Conservation (phyloP, 371 early-diverging fungal species). For the Aphelidium insulamus region DNA sequence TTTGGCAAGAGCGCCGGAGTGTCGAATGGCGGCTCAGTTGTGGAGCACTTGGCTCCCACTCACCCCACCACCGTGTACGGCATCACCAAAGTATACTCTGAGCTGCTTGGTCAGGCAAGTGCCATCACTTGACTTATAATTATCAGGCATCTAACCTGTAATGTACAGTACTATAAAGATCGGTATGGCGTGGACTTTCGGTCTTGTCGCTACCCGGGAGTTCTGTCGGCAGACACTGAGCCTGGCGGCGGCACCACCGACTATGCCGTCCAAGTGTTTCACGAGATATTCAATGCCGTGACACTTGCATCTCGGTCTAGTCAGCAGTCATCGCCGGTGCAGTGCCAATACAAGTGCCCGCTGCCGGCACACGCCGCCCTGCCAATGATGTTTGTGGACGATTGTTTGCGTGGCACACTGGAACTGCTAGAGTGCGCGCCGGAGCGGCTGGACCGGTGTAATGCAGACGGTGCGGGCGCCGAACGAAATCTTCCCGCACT, state of each 20-base stretch:
- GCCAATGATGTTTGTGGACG: conserved; percentile 34
- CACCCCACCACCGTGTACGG: conserved; percentile 35
- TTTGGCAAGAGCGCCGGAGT: conserved; percentile 31
- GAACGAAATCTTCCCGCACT: no score
- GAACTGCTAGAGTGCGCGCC: conserved; percentile 21
- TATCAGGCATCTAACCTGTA: background rate
- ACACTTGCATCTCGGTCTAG: no score
- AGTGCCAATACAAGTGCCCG: conserved; percentile 23
- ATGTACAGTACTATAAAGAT: conserved; percentile 24
- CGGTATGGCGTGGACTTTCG: conserved; percentile 32
- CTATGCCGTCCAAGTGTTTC: conserved; percentile 36
- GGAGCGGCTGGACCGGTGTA: conserved; percentile 14
- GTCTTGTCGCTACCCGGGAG: conserved; percentile 29
- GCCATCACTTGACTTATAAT: background rate
- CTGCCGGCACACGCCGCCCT: conserved; percentile 18
- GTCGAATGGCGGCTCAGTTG: no score
- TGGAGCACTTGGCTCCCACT: conserved; percentile 28
- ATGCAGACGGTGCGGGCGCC: no score
- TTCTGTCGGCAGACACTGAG: conserved; percentile 26
- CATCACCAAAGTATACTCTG: conserved; percentile 31
- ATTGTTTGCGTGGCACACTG: conserved; percentile 28
- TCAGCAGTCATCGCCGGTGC: no score
- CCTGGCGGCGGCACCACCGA: conserved; percentile 36
- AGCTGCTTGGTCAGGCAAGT: conserved; percentile 24
- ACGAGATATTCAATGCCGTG: conserved; percentile 21